phyloP scores from a whole-genome alignment of 257 asterid species.

The Solanum piurae region DNA sequence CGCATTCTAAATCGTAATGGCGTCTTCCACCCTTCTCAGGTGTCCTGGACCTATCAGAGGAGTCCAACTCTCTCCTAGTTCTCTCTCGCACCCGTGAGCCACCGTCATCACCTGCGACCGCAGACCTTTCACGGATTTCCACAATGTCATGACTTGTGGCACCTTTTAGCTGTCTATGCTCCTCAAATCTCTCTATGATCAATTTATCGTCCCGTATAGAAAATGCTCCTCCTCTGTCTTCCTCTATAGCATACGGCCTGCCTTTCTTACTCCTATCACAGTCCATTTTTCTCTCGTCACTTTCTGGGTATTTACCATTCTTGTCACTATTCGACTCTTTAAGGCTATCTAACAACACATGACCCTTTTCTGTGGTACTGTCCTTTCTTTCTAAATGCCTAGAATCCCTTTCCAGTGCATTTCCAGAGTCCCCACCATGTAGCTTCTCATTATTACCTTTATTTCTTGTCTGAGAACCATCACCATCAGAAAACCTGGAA shows the following conservation, averaged over 20 bases:
- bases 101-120: constrained; percentile 43
- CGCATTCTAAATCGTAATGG: constrained; percentile 39
- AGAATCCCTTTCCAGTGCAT: constrained; percentile 31
- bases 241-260: constrained; percentile 44
- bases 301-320: constrained; percentile 28
- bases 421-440: constrained; percentile 30
- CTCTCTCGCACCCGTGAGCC: constrained; percentile 40
- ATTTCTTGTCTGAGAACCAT: constrained; percentile 9
- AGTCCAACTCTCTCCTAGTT: constrained; percentile 52
- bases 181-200: constrained; percentile 48
- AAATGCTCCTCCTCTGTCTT: constrained; percentile 29
- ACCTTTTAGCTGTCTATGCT: constrained; percentile 31
- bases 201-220: constrained; percentile 25
- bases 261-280: constrained; percentile 52
- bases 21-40: constrained; percentile 68
- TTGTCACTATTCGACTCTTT: constrained; percentile 41
- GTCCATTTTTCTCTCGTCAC: constrained; percentile 53
- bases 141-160: constrained; percentile 24
- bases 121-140: constrained; percentile 38
- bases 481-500: constrained; percentile 39
- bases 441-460: constrained; percentile 9
- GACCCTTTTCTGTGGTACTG: constrained; percentile 41
- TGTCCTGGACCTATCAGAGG: constrained; percentile 31
- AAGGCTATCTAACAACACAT: constrained; percentile 33
- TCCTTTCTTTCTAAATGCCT: constrained; percentile 48